phyloP scores from a whole-genome alignment of 2,329 filamentous ascomycete species.

The Akanthomyces dipterigenus region DNA sequence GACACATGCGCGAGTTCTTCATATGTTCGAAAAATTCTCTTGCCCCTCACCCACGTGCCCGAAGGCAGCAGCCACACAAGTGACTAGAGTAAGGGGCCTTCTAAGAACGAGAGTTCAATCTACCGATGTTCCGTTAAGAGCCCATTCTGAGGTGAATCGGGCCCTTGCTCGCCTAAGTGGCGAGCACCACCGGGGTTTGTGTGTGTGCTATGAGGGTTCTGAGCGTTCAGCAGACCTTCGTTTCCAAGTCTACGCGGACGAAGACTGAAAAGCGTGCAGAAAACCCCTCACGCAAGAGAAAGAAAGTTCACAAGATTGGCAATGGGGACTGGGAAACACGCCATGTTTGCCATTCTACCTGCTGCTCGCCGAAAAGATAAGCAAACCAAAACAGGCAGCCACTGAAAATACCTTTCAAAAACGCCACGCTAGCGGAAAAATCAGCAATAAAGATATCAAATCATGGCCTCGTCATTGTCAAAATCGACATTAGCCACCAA shows the following conservation, averaged over 20 bases:
- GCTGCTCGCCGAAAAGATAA: background rate
- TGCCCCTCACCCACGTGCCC: conserved; percentile 30
- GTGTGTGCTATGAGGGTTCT: background rate
- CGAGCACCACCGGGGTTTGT: conserved; percentile 60
- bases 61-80: conserved; percentile 19
- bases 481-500: conserved; percentile 13
- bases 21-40: conserved; percentile 37
- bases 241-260: conserved; percentile 3
- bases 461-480: conserved; percentile 8
- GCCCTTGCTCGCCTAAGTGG: conserved; percentile 65
- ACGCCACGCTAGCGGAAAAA: conserved; percentile 31
- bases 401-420: conserved; percentile 16
- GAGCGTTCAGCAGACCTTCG: background rate
- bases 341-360: conserved; percentile 13
- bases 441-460: conserved; percentile 9
- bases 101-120: conserved; percentile 37
- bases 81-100: conserved; percentile 29
- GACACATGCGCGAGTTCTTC: background rate
- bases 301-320: conserved; percentile 11
- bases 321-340: conserved; percentile 5
- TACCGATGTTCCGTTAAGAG: conserved; percentile 83
- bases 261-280: background rate
- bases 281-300: conserved; percentile 13
- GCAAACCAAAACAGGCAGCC: background rate
- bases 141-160: conserved; percentile 59